Base-by-base conservation (phyloP, 2,329 filamentous ascomycete species). In the Ophiostoma pallidulum region DNA sequence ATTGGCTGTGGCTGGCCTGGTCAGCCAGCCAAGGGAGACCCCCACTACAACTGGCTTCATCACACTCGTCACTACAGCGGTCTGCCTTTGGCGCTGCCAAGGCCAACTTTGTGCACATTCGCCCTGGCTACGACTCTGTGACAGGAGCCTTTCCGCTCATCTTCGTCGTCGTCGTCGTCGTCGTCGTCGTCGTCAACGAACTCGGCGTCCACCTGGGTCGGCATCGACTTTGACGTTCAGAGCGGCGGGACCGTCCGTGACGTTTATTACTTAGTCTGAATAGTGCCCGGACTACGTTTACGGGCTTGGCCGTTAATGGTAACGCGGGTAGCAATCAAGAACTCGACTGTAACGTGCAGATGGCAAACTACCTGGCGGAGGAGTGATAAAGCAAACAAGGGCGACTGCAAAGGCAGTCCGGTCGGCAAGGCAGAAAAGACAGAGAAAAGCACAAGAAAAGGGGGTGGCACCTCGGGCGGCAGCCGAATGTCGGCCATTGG, bases 291-390 rank as follows among this genome's bases (percentile, higher is more conserved):
- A 60, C 41, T 54, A 56, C n/a, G 37, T 61, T 62, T 43, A 47
- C 51, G 10, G 54, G 51, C 20, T 56, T 63, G 36, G 52, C 48
- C 20, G 54, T 61, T 53, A 54, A 62, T 57, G 4, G 60, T 59
- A 35, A 58, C 61, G 8, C 68, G 64, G 5, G 69, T 64, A 19
- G 68, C 59, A n/a, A n/a, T n/a, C n/a, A n/a, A n/a, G 16, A 53
- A 50, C n/a, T n/a, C 5, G 44, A 45, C 6, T 60, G 48, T 40
- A 50, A 47, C 14, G 48, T 62, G 13, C 41, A 48, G 20, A 47
- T 62, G 16, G 50, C 48, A 26, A 55, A 57, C 50, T n/a, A n/a
- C n/a, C n/a, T n/a, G n/a, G n/a, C n/a, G n/a, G n/a, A n/a, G n/a
- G n/a, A n/a, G n/a, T n/a, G n/a, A n/a, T n/a, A n/a, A n/a, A n/a